Conservation (phyloP, 371 early-diverging fungal genomes). For the Mucor piriformis region DNA sequence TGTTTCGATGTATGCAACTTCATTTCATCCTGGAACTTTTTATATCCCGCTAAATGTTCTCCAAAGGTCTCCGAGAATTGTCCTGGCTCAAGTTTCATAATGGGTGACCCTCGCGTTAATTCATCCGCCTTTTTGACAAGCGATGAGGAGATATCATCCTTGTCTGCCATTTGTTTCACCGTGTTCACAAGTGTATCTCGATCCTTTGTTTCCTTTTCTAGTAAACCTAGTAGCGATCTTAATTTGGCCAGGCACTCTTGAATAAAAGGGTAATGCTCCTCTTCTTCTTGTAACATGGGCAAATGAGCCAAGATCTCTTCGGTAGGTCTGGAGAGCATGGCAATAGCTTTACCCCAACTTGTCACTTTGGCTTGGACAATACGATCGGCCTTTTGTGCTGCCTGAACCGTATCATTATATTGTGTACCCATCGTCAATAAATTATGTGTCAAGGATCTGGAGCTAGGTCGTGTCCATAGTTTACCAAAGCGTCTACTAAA, state of each 20-base stretch:
- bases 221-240: slow-evolving; percentile 10
- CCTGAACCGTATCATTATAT: slow-evolving; percentile 66
- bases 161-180: slow-evolving; percentile 54
- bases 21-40: slow-evolving; percentile 53
- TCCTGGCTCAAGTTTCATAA: slow-evolving; percentile 70
- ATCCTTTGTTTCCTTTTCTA: slow-evolving; percentile 34
- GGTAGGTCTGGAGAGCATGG: slow-evolving; percentile 51
- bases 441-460: slow-evolving; percentile 60
- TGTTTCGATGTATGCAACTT: slow-evolving; percentile 46
- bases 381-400: slow-evolving; percentile 71
- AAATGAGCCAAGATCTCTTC: slow-evolving; percentile 26
- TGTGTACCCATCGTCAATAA: slow-evolving; percentile 62
- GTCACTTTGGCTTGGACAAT: slow-evolving; percentile 68
- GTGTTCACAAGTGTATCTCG: slow-evolving; percentile 60
- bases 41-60: slow-evolving; percentile 67
- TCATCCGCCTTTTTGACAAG: slow-evolving; percentile 42
- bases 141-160: slow-evolving; percentile 71
- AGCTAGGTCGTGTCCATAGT: slow-evolving; percentile 65
- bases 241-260: slow-evolving; percentile 15
- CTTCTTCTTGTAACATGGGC: slow-evolving; percentile 26
- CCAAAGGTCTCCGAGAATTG: slow-evolving; percentile 74
- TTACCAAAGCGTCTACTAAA: slow-evolving; percentile 56
- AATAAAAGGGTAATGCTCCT: slow-evolving; percentile 6
- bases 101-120: slow-evolving; percentile 57
- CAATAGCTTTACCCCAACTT: slow-evolving; percentile 65